Evolutionary conservation across 2,329 filamentous ascomycete genomes (phyloP).

Genomic region (Ceratocystis lukuohia): DNA sequence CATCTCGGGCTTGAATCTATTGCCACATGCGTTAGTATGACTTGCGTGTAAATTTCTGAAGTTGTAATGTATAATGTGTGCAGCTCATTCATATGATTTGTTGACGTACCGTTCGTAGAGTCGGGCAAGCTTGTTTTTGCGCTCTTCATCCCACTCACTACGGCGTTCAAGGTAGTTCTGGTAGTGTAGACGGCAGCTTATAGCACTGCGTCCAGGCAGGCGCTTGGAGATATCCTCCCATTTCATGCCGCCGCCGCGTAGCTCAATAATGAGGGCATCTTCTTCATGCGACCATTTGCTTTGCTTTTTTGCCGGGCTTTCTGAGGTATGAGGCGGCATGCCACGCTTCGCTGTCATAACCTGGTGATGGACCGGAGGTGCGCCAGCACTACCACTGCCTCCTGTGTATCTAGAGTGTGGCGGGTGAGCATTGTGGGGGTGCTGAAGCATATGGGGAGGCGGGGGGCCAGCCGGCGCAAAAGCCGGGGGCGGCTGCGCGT

Average conservation of each 20-base stretch:
- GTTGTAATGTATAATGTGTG: not conserved
- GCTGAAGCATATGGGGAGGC: slow-evolving; percentile 23
- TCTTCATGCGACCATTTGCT: slow-evolving; percentile 95
- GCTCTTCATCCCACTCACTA: slow-evolving; percentile 92
- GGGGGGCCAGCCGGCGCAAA: slow-evolving; percentile 19
- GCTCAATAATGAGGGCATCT: slow-evolving; percentile 83
- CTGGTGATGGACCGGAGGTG: slow-evolving; percentile 22
- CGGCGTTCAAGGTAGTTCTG: slow-evolving; percentile 92
- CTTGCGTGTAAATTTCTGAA: not conserved
- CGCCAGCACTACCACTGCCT: not conserved
- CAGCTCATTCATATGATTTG: not conserved
- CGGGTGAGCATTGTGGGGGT: slow-evolving; percentile 21
- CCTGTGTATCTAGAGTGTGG: slow-evolving; percentile 9
- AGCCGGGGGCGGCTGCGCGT: slow-evolving; percentile 17
- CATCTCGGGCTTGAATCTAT: slow-evolving; percentile 96
- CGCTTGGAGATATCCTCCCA: slow-evolving; percentile 97
- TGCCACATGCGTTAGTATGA: not conserved
- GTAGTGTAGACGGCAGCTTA: slow-evolving; percentile 88
- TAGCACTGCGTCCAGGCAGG: slow-evolving; percentile 78
- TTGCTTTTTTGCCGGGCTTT: slow-evolving; percentile 78
- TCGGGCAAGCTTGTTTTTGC: slow-evolving; percentile 89
- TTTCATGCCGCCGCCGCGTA: slow-evolving; percentile 85
- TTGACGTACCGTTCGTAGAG: slow-evolving; percentile 77
- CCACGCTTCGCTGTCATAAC: slow-evolving; percentile 31
- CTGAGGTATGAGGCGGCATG: slow-evolving; percentile 42